Base-by-base conservation (phyloP, 2,329 filamentous ascomycete species). In the Nakataea oryzae region DNA sequence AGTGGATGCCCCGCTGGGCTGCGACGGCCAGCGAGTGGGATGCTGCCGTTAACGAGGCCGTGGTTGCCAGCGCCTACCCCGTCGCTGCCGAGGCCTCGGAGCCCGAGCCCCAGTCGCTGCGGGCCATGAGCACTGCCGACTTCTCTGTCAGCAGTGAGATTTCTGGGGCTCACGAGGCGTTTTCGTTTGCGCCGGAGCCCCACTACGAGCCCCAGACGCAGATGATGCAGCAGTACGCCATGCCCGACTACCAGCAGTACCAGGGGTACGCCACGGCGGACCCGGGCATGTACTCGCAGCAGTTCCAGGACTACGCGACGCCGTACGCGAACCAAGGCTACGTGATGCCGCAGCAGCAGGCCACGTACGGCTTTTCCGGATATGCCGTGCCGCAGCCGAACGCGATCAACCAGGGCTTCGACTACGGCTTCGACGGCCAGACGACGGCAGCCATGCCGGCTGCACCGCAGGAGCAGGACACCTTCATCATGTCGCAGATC, bases 11-110 rank as follows among this genome's bases (percentile, higher is more conserved):
- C 6, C 59, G 62, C 26, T 29, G 63, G 30, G 61, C 60, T 24
- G 41, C 54, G 41, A 50, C 58, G 26, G n/a, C 34, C 17, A 68
- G 61, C 0, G 69, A 75, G 59, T 79, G 78, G 78, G 68, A 72
- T 34, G 64, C 62, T 0, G 74, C 70, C 6, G 68, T 75, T 17
- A 63, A 68, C 13, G 69, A 71, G 54, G 72, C 74, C 6, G 62
- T 74, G n/a, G 61, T 50, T 17, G 69, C 68, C 50, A 72, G 72
- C n/a, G n/a, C n/a, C 65, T 70, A 70, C 55, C 66, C 54, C 54
- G 64, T 4, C n/a, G 71, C 41, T 8, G 41, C 72, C 41, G 69
- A 74, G 61, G 63, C 70, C 11, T 64, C 73, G 17, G 64, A 64
- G 55, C 63, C 67, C 55, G 73, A 75, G 63, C 73, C 74, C 29